Percentiles rank a stretch among this genome's conserved stretches.
Conservation (phyloP, 2,329 filamentous ascomycete genomes). For the Apiospora arundinis region DNA sequence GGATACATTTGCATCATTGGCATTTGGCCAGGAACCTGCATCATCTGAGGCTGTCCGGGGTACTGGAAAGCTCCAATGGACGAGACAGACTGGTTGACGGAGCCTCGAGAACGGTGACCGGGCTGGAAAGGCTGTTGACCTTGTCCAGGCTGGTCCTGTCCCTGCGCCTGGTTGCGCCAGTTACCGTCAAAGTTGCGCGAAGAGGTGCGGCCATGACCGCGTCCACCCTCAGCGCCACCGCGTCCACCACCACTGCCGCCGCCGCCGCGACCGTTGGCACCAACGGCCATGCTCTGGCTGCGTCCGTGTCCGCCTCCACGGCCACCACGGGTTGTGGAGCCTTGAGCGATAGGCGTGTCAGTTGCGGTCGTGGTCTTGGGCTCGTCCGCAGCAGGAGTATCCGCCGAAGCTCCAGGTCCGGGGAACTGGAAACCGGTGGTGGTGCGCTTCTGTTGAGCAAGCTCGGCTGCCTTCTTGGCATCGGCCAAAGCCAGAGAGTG, state of each 20-base stretch:
- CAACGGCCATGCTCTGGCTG: constrained; percentile 90
- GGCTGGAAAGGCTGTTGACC: constrained; percentile 83
- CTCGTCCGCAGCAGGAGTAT: constrained; percentile 55
- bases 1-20: constrained; percentile 83
- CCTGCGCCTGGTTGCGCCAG: constrained; percentile 77
- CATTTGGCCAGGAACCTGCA: constrained; percentile 87
- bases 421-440: constrained; percentile 96
- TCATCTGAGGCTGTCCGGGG: constrained; percentile 81
- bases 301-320: constrained; percentile 69
- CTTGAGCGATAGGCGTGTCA: constrained; percentile 48
- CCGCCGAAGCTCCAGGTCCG: constrained; percentile 70
- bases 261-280: constrained; percentile 73
- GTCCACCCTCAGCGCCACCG: constrained; percentile 56
- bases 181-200: constrained; percentile 98
- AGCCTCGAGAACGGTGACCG: constrained; percentile 84
- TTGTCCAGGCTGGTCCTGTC: constrained; percentile 62
- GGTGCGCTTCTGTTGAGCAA: constrained; percentile 95
- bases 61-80: constrained; percentile 89
- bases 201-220: constrained; percentile 77
- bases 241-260: constrained; percentile 73
- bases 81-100: constrained; percentile 84
- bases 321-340: constrained; percentile 57
- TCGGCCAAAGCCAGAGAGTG: constrained; percentile 95
- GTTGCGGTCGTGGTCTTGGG: constrained; percentile 45
- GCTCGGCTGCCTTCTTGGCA: constrained; percentile 95